Percentiles rank a stretch among this genome's conserved stretches.
Conservation (phyloP, 2,329 filamentous ascomycete species). For the Neofusicoccum ribis region DNA sequence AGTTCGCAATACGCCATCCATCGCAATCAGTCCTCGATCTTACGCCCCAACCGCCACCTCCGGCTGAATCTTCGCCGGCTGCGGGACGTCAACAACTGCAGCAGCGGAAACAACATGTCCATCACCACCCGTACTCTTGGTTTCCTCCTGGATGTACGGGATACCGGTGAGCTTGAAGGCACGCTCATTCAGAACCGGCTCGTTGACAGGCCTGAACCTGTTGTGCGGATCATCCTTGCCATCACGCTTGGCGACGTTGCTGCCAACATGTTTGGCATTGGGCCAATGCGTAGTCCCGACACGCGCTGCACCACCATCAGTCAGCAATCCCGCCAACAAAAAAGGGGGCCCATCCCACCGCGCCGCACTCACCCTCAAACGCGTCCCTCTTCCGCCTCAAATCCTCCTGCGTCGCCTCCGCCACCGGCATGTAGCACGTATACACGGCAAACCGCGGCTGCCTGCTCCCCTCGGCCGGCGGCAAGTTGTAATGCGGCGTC, state of each 20-base stretch:
- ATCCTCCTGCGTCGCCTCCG: constrained; percentile 36
- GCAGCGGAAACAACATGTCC: constrained; percentile 48
- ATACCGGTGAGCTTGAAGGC: constrained; percentile 51
- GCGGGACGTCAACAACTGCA: background rate
- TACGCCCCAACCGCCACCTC: background rate
- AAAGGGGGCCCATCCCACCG: too few relatives aligned
- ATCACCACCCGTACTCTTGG: background rate
- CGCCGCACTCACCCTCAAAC: background rate
- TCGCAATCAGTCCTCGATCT: background rate
- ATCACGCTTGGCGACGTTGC: constrained; percentile 34
- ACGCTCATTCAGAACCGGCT: constrained; percentile 43
- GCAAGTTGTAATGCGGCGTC: constrained; percentile 44
- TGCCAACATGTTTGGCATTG: constrained; percentile 36
- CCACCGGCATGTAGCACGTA: constrained; percentile 40
- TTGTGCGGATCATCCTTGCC: constrained; percentile 36
- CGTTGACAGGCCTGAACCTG: constrained; percentile 41
- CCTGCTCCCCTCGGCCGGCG: constrained; percentile 32
- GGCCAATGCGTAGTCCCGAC: constrained; percentile 38
- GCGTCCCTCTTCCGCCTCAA: constrained; percentile 35
- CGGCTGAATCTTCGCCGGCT: background rate
- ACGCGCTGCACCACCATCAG: constrained; percentile 26
- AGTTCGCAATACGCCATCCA: too few relatives aligned
- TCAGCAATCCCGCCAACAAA: too few relatives aligned
- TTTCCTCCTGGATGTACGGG: constrained; percentile 41
- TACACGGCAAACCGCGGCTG: constrained; percentile 35